Conservation (phyloP, 73 alveolate genomes). For the Symbiodinium pilosum region DNA sequence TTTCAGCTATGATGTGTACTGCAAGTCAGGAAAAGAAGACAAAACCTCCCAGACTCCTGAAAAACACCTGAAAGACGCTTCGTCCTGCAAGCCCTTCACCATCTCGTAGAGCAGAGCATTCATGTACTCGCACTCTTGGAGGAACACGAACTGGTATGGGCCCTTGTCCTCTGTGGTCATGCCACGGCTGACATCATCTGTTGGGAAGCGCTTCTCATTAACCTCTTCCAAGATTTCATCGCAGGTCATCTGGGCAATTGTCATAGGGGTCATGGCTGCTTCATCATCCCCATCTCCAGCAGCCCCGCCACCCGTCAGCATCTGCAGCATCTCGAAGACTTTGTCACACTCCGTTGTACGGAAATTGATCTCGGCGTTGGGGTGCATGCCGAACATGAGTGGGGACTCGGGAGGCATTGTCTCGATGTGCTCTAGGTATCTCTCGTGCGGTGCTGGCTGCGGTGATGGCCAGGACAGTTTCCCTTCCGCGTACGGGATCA, state of each 20-base stretch:
- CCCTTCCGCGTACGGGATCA: conserved; percentile 99
- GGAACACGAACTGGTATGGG: conserved; percentile 98
- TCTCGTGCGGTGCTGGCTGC: conserved; percentile 75
- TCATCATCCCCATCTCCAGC: conserved; percentile 97
- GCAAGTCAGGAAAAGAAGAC: too few relatives aligned
- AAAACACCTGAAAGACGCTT: too few relatives aligned
- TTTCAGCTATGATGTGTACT: too few relatives aligned
- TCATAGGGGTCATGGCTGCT: conserved; percentile 78
- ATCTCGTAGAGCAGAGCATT: conserved; percentile 97
- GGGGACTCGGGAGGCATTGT: conserved; percentile 97
- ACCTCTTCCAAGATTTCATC: conserved; percentile 96
- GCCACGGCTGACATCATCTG: conserved; percentile 97
- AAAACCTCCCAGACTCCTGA: too few relatives aligned
- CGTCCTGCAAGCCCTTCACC: conserved; percentile 96
- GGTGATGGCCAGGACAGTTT: conserved; percentile 83
- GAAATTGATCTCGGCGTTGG: conserved; percentile 99
- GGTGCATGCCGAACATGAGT: conserved; percentile 99
- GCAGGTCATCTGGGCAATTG: conserved; percentile 96
- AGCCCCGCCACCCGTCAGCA: conserved; percentile 97
- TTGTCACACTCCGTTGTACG: conserved; percentile 97
- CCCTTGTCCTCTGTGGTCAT: conserved; percentile 98
- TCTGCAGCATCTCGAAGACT: conserved; percentile 67
- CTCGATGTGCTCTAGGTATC: conserved; percentile 99
- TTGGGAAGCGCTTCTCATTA: conserved; percentile 96
- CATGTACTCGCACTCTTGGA: conserved; percentile 95